These are phyloP conservation scores for Diplogelasinospora grovesii DNA, from an alignment of 495 filamentous ascomycete species.

Conservation along the genomic window DNA sequence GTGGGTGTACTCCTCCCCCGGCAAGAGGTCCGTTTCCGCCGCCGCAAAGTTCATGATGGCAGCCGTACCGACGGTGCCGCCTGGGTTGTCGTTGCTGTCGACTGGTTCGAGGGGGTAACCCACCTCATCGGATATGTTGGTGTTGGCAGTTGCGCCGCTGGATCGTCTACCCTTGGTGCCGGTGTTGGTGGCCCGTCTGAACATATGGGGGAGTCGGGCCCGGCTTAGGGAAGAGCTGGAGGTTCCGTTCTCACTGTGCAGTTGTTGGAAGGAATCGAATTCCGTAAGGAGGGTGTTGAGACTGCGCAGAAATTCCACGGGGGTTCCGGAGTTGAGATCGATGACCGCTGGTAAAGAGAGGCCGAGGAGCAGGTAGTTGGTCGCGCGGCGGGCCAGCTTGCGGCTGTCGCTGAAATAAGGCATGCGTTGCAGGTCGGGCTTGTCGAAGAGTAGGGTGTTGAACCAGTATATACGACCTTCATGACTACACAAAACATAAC, in stretches of 20 bases:
- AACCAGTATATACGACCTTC: constrained; percentile 97
- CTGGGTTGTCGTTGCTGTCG: constrained; percentile 21
- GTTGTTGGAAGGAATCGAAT: constrained; percentile 86
- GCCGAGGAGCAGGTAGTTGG: constrained; percentile 88
- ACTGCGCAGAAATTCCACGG: constrained; percentile 78
- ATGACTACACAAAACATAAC: too few species aligned
- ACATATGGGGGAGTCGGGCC: constrained; percentile 80
- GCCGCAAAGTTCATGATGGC: constrained; percentile 40
- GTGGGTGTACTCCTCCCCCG: constrained; percentile 78
- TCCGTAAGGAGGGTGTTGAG: constrained; percentile 81
- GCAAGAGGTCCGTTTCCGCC: constrained; percentile 43
- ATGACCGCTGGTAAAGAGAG: constrained; percentile 83
- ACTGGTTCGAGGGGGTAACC: constrained; percentile 17
- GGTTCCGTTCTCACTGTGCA: constrained; percentile 70
- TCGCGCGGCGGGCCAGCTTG: constrained; percentile 77
- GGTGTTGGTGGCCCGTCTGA: constrained; percentile 56
- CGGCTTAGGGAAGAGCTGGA: constrained; percentile 65
- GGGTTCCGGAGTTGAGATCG: constrained; percentile 70
- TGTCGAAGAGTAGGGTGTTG: constrained; percentile 88
- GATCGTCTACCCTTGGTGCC: constrained; percentile 59
- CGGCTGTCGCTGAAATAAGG: constrained; percentile 78
- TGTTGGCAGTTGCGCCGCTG: constrained; percentile 42
- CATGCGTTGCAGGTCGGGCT: constrained; percentile 68
- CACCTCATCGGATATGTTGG: neutral
- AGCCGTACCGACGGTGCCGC: constrained; percentile 1